A percentile compares a stretch with the other conserved stretches of the same genome.
These are phyloP conservation scores for Acmispon strigosus DNA, from an alignment of 306 rosid species.

Conservation along the genomic window DNA sequence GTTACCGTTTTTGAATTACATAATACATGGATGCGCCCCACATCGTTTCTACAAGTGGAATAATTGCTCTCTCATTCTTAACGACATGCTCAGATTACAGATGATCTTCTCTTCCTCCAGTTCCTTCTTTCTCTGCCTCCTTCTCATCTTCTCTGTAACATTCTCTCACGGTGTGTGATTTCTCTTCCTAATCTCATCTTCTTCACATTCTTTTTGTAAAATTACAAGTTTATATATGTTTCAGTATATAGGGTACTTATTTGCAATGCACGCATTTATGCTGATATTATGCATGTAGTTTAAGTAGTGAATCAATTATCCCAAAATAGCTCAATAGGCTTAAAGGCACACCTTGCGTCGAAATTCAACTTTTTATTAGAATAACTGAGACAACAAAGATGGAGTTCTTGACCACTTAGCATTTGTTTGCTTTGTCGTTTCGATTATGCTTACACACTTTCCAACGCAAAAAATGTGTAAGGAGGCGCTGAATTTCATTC, in stretches of 20 bases:
- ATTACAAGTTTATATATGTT: not conserved
- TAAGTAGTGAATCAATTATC: too few species aligned
- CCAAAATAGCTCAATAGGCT: too few species aligned
- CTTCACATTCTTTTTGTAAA: too few species aligned
- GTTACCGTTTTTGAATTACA: constrained; percentile 42
- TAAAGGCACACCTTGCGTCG: too few species aligned
- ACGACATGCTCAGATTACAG: constrained; percentile 19
- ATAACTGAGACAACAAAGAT: too few species aligned
- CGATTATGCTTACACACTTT: too few species aligned
- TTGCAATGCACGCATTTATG: not conserved
- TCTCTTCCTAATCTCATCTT: not conserved
- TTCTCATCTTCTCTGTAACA: constrained; percentile 39
- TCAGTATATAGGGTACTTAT: not conserved
- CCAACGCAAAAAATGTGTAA: too few species aligned
- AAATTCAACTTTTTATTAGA: too few species aligned
- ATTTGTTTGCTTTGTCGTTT: too few species aligned
- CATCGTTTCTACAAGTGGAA: constrained; percentile 33
- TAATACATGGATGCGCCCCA: constrained; percentile 11
- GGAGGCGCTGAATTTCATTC: too few species aligned
- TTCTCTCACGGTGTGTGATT: constrained; percentile 42
- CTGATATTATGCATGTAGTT: too few species aligned
- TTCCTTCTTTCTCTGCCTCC: constrained; percentile 31
- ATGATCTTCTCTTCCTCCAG: constrained; percentile 32
- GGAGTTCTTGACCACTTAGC: too few species aligned
- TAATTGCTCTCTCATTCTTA: constrained; percentile 19